These are phyloP conservation scores for Stachybotrys echinatus DNA, from an alignment of 2,329 filamentous ascomycete genomes.

Conservation along the genomic window DNA sequence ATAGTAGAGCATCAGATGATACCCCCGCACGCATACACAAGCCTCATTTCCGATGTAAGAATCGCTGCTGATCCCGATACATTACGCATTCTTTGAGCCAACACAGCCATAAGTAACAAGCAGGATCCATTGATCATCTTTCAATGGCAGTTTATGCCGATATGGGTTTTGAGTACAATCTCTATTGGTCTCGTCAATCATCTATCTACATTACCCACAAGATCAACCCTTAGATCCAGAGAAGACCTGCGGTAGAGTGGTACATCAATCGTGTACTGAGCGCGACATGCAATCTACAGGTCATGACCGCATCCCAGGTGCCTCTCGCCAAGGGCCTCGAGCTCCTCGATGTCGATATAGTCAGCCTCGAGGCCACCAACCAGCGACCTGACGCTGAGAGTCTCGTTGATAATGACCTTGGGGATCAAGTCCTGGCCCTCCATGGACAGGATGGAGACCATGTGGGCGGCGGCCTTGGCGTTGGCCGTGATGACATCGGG, in stretches of 20 bases:
- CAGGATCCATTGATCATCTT: no score
- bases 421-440: constrained; percentile 17
- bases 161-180: no score
- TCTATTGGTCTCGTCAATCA: not conserved
- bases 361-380: constrained; percentile 9
- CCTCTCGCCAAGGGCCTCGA: constrained; percentile 26
- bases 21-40: no score
- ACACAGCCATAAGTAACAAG: no score
- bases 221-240: not conserved
- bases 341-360: constrained; percentile 19
- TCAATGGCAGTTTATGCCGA: no score
- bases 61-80: no score
- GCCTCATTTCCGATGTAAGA: no score
- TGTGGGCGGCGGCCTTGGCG: constrained; percentile 40
- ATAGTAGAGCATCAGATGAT: no score
- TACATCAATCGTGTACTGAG: not conserved
- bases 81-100: no score
- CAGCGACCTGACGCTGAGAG: constrained; percentile 7
- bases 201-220: not conserved
- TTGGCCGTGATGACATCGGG: constrained; percentile 25
- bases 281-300: constrained; percentile 8
- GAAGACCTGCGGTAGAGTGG: not conserved
- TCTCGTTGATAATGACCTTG: constrained; percentile 14
- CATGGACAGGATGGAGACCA: constrained; percentile 20
- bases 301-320: constrained; percentile 29